Percentiles rank a stretch among this genome's conserved stretches.
These are phyloP conservation scores for Musa schizocarpa DNA, from an alignment of 176 grass and related monocot genomes.

Conservation along the genomic window DNA sequence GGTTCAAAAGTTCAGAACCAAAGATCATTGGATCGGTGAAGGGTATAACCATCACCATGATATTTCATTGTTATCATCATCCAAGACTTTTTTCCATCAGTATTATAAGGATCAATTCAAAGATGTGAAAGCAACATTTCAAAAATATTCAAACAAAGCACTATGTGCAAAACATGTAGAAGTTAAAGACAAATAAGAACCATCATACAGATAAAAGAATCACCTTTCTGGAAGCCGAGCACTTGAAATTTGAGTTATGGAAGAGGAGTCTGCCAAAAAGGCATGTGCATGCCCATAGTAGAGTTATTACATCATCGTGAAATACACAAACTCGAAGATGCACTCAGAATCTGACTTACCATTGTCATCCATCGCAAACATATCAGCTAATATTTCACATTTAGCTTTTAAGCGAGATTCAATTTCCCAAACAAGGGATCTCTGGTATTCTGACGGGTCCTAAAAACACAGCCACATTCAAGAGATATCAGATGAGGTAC, in stretches of 20 bases:
- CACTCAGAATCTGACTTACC: slow-evolving; percentile 35
- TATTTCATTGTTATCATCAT: too few relatives aligned
- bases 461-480: slow-evolving; percentile 18
- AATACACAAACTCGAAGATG: background rate
- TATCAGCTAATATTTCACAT: slow-evolving; percentile 76
- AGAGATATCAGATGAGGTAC: background rate
- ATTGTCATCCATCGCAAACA: slow-evolving; percentile 74
- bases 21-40: too few relatives aligned
- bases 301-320: background rate
- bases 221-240: slow-evolving; percentile 87
- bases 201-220: background rate
- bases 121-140: background rate
- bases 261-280: slow-evolving; percentile 55
- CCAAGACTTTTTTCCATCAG: too few relatives aligned
- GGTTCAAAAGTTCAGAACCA: too few relatives aligned
- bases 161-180: background rate
- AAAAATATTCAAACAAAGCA: background rate
- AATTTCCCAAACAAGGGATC: slow-evolving; percentile 68
- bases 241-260: slow-evolving; percentile 74
- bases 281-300: background rate
- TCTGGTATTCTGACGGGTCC: slow-evolving; percentile 83
- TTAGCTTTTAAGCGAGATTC: slow-evolving; percentile 88
- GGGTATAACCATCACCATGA: too few relatives aligned
- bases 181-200: background rate
- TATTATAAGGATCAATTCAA: too few relatives aligned